Evolutionary conservation across 495 filamentous ascomycete species (phyloP), one percentile per base, ranked within the genome.

Genomic region (Penicillium bovifimosum): DNA sequence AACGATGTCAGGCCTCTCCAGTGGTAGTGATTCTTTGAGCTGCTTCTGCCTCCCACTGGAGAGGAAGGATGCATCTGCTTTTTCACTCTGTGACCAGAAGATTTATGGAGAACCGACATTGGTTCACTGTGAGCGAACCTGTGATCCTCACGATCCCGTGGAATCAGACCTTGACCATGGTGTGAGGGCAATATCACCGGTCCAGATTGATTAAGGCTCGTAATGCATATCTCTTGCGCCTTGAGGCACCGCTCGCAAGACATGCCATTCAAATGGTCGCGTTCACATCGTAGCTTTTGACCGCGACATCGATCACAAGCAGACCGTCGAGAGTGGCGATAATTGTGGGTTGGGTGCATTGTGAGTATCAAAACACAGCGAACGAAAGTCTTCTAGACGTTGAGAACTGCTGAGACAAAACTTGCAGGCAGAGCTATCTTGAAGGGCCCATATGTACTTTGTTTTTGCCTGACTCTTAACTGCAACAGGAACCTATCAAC

Each of bases 271-370:
- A 61, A 40, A 35, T 61, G 58, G 62, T 63, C 66, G 7, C 71
- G 61, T 18, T 71, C 50, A 54, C 71, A 74, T 14, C 69, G 64
- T 10, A 73, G 48, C 48, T 73, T 74, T 28, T 69, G 67, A 10
- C 63, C 67, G n/a, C 69, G 68, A 40, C 70, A 74, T n/a, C 69
- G 61, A 58, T 74, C 70, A 28, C 70, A 74, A 16, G 71, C 71
- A 3, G 68, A 74, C 8, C 71, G 52, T 32, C 71, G 62, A 11
- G 70, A 65, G 16, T 62, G 64, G 10, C 59, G 46, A 41, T 63
- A 65, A 27, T 59, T 64, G 3, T 55, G 26, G 38, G 40, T 29
- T 18, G 57, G 31, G n/a, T 63, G 56, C 61, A 64, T 66, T 18
- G 6, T 27, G 11, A 38, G 9, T 4, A 16, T 10, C 8, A 28